A percentile compares a stretch with the other conserved stretches of the same genome.
Evolutionary conservation across 169 alveolate species (phyloP).

Genomic region (Plasmodium sp.): DNA sequence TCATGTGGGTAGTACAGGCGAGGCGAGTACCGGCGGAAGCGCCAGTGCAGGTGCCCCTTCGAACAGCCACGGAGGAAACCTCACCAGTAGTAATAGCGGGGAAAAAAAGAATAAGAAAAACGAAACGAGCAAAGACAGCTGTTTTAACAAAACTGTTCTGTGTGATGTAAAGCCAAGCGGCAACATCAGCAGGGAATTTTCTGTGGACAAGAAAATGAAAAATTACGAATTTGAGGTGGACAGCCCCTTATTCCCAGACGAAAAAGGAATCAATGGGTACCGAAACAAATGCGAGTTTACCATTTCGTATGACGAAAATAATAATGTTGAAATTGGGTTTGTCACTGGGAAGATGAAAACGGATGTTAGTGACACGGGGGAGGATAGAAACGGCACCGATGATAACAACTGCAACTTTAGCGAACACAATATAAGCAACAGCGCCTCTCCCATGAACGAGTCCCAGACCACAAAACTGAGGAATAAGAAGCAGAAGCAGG

Average conservation of each 20-base stretch:
- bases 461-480: constrained; percentile 49
- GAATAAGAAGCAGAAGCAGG: constrained; percentile 56
- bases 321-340: constrained; percentile 74
- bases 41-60: not conserved
- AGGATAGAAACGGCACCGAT: constrained; percentile 15
- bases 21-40: not conserved
- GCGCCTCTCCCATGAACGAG: constrained; percentile 64
- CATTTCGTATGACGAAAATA: constrained; percentile 65
- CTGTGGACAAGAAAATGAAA: constrained; percentile 40
- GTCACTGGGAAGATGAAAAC: constrained; percentile 59
- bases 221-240: constrained; percentile 51
- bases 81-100: not conserved
- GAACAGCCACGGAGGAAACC: not conserved
- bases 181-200: not conserved
- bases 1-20: not conserved
- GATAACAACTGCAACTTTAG: constrained; percentile 70
- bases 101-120: constrained; percentile 12
- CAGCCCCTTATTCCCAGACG: constrained; percentile 47
- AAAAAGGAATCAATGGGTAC: constrained; percentile 13
- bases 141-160: constrained; percentile 18
- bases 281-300: constrained; percentile 75
- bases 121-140: constrained; percentile 33
- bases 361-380: constrained; percentile 7
- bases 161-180: not conserved
- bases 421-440: constrained; percentile 71